Base-by-base conservation (phyloP, 129 eudicot species). In the Kitagawia praeruptora region DNA sequence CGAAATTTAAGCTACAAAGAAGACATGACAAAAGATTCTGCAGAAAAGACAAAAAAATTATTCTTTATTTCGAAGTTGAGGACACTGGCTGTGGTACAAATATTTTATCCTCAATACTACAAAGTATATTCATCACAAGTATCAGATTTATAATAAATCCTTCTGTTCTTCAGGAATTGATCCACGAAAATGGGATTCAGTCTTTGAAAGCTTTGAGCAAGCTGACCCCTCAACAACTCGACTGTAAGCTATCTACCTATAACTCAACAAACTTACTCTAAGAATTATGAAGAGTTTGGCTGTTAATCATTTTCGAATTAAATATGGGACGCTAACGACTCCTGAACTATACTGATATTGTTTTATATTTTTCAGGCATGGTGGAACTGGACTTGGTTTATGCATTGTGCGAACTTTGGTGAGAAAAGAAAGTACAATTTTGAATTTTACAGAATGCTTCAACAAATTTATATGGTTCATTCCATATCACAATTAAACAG, bases 141-240 rank as follows among this genome's bases (percentile, higher is more conserved):
- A 9, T 78, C 53, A 13, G 34, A 23, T 48, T 48, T 47, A 73
- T 42, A 1, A n/a, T 66, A 42, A 8, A 72, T 69, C 40, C 39
- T 72, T 44, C 66, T 82, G 28, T 51, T 77, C 44, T 64, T 77
- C 75, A 94, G 98, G 98, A 76, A 95, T 95, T 78, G 97, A 95
- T 90, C 96, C 96, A 40, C 87, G 91, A 84, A 95, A 95, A 83
- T 92, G 98, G 98, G 97, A 92, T 86, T 86, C 96, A 1, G 98
- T 95, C 18, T 95, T 95, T 83, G 98, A 95, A 87, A 95, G 97
- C 85, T 95, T 95, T 85, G 97, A 92, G 83, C 98, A 95, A 84
- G 98, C 98, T 44, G 98, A 95, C 82, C 94, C 97, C 37, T 95
- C 98, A 61, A 95, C 98, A 53, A 95, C 98, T 77, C 89, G 98